Evolutionary conservation across 169 alveolate genomes (phyloP).

Genomic region (Plasmodium malariae): DNA sequence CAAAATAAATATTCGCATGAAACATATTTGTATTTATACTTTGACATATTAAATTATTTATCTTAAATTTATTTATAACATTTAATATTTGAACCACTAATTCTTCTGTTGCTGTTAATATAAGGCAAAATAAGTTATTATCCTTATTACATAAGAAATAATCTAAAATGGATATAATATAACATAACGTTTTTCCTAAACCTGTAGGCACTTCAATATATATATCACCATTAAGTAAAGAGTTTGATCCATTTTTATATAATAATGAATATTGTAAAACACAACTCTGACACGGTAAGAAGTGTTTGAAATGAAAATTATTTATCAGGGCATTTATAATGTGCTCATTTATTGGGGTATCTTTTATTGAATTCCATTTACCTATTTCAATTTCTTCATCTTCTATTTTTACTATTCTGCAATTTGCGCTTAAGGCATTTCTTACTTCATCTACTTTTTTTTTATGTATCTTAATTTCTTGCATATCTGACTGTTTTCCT

Average conservation of each 20-base stretch:
- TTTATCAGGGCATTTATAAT: constrained; percentile 42
- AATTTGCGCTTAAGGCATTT: constrained; percentile 34
- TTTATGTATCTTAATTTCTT: background rate
- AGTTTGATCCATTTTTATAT: constrained; percentile 62
- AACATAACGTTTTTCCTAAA: constrained; percentile 81
- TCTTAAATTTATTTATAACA: constrained; percentile 87
- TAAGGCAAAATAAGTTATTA: constrained; percentile 81
- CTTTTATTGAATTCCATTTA: constrained; percentile 52
- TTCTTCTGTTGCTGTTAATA: constrained; percentile 94
- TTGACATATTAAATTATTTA: constrained; percentile 15
- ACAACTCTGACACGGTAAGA: constrained; percentile 62
- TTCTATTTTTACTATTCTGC: constrained; percentile 65
- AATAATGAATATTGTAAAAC: constrained; percentile 44
- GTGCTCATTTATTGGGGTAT: constrained; percentile 34
- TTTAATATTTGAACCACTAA: constrained; percentile 91
- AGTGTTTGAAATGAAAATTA: constrained; percentile 40
- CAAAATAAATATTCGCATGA: constrained; percentile 57
- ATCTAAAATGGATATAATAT: constrained; percentile 77
- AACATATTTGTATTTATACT: constrained; percentile 40
- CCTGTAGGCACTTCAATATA: constrained; percentile 84
- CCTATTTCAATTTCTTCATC: constrained; percentile 48
- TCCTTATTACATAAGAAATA: constrained; percentile 73
- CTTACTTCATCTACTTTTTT: constrained; percentile 39
- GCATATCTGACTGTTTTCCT: background rate
- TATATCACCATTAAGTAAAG: constrained; percentile 75